These are phyloP conservation scores for Cladophialophora chaetospira DNA, from an alignment of 2,329 filamentous ascomycete genomes.

Conservation along the genomic window DNA sequence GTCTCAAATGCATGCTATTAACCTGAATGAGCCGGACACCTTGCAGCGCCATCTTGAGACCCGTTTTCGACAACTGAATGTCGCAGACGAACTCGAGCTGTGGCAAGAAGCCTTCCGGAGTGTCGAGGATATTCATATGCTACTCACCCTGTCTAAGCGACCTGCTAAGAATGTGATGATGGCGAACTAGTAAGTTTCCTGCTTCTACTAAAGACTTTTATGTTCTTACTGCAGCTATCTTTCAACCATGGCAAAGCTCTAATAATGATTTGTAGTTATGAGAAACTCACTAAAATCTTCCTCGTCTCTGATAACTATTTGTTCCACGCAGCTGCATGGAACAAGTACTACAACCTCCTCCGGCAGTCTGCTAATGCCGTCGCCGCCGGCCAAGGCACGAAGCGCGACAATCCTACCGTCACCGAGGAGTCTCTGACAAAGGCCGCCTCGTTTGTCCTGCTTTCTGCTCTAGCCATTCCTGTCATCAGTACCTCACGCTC, in stretches of 20 bases:
- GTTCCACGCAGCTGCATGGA: constrained; percentile 98
- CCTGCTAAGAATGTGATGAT: constrained; percentile 99
- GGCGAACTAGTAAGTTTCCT: constrained; percentile 99
- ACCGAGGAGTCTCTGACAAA: constrained; percentile 89
- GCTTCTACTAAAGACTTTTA: constrained; percentile 98
- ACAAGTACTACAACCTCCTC: constrained; percentile 93
- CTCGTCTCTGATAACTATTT: constrained; percentile 99
- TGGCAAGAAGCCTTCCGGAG: constrained; percentile 99
- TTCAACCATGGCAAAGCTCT: too few species aligned
- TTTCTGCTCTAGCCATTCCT: constrained; percentile 94
- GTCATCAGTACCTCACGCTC: constrained; percentile 98
- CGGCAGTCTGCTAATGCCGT: constrained; percentile 84
- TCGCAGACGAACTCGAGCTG: constrained; percentile 93
- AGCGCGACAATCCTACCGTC: constrained; percentile 90
- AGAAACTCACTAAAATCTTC: constrained; percentile 98
- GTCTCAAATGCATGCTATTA: constrained; percentile 98
- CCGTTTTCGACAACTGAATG: constrained; percentile 96
- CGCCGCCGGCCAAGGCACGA: constrained; percentile 81
- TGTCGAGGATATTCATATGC: constrained; percentile 97
- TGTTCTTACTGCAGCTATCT: too few species aligned
- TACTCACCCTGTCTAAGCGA: constrained; percentile 96
- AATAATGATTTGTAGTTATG: too few species aligned
- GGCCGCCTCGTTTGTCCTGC: constrained; percentile 90
- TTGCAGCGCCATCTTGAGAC: constrained; percentile 97
- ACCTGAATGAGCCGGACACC: constrained; percentile 95